phyloP scores from a whole-genome alignment of 192 early-diverging fungal genomes.

The Coemansia sp. region DNA sequence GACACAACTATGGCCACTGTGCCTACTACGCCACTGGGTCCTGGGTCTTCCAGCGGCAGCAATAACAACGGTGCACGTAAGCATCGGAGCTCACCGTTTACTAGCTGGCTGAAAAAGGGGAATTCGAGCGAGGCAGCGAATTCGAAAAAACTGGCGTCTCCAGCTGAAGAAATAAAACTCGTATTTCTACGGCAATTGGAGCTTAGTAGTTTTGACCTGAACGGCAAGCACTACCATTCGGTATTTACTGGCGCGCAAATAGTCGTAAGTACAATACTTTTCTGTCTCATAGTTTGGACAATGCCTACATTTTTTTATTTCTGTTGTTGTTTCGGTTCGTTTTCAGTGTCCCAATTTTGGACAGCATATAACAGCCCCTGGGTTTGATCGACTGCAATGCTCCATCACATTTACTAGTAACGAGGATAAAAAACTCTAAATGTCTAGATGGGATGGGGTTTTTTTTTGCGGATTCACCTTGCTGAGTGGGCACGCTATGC shows the following conservation, averaged over 20 bases:
- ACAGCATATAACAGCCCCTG: not conserved
- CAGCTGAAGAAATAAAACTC: slow-evolving; percentile 53
- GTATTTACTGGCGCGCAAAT: slow-evolving; percentile 54
- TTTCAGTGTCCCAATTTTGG: not conserved
- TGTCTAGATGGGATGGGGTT: not conserved
- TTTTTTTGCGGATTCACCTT: not conserved
- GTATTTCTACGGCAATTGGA: slow-evolving; percentile 48
- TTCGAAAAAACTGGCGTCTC: slow-evolving; percentile 51
- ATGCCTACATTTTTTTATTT: not conserved
- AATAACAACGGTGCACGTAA: slow-evolving; percentile 11
- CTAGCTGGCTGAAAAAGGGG: slow-evolving; percentile 47
- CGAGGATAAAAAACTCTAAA: not conserved
- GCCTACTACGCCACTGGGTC: slow-evolving; percentile 1
- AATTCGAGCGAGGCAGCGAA: slow-evolving; percentile 12
- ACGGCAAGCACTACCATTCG: slow-evolving; percentile 50
- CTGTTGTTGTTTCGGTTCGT: not conserved
- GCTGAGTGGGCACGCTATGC: not conserved
- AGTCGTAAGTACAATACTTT: slow-evolving; percentile 39
- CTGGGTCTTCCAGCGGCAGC: not conserved
- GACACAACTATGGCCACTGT: slow-evolving; percentile 5
- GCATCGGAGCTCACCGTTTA: slow-evolving; percentile 35
- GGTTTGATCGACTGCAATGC: slow-evolving; percentile 2
- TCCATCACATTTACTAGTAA: not conserved
- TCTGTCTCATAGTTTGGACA: not conserved
- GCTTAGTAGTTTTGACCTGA: slow-evolving; percentile 45